Conservation (phyloP, 768 basidiomycete genomes). For the Podaxis sp. region DNA sequence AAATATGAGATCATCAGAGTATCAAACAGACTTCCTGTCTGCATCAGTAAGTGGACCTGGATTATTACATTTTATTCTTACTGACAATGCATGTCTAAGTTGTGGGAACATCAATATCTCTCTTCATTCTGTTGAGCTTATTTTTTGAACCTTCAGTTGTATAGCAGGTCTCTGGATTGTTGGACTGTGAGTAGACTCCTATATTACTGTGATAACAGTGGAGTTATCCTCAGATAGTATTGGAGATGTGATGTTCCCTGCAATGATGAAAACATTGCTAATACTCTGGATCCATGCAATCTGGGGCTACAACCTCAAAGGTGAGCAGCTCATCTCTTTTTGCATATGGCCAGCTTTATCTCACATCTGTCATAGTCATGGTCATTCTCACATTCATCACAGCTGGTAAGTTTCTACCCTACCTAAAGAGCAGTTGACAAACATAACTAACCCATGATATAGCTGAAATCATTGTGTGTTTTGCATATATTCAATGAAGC, state of each 20-base stretch:
- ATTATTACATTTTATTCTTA: background rate
- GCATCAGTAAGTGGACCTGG: background rate
- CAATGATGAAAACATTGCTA: background rate
- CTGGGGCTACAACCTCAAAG: background rate
- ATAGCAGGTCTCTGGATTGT: background rate
- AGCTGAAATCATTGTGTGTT: background rate
- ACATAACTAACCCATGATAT: background rate
- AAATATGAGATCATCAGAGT: background rate
- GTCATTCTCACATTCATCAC: background rate
- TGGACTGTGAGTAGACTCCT: background rate
- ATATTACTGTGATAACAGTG: background rate
- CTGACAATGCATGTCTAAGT: background rate
- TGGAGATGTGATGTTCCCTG: background rate
- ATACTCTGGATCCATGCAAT: background rate
- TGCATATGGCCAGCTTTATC: background rate
- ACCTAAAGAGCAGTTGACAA: background rate
- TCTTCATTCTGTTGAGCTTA: background rate
- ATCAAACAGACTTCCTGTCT: background rate
- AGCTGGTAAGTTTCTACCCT: background rate
- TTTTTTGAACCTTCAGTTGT: background rate
- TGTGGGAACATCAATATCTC: background rate
- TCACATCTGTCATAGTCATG: background rate
- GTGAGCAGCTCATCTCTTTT: background rate
- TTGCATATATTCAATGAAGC: background rate
- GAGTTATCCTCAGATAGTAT: background rate